Percentiles rank a stretch among this genome's conserved stretches.
phyloP scores from a whole-genome alignment of 495 filamentous ascomycete genomes.

The Aspergillus leporis region DNA sequence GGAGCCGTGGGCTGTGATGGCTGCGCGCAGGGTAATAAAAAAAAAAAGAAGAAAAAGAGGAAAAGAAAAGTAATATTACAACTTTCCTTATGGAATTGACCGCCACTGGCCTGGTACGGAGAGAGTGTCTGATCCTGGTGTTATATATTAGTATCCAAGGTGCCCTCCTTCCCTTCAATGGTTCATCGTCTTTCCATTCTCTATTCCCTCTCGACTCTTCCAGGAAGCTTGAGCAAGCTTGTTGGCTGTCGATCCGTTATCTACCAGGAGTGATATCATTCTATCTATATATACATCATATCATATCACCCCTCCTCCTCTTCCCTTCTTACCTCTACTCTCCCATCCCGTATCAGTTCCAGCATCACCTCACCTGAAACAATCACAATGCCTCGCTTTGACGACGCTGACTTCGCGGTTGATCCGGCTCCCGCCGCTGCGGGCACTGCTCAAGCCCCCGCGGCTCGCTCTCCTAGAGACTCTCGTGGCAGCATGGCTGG shows the following conservation, averaged over 20 bases:
- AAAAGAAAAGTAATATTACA: not conserved
- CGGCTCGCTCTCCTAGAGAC: slow-evolving; percentile 31
- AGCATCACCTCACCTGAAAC: not conserved
- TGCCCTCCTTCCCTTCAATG: slow-evolving; percentile 7
- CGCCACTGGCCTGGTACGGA: slow-evolving; percentile 18
- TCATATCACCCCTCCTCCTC: slow-evolving; percentile 12
- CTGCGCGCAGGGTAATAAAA: slow-evolving; percentile 16
- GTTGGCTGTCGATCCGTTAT: slow-evolving; percentile 9
- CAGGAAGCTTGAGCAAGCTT: slow-evolving; percentile 11
- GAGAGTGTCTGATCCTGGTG: not conserved
- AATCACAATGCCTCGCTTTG: slow-evolving; percentile 62
- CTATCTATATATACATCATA: not conserved
- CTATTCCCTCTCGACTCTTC: not conserved
- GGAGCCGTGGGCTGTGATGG: slow-evolving; percentile 24
- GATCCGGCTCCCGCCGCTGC: slow-evolving; percentile 39
- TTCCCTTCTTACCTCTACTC: slow-evolving; percentile 10
- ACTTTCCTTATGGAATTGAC: slow-evolving; percentile 4
- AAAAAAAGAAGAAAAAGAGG: not conserved
- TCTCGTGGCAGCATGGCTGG: slow-evolving; percentile 25
- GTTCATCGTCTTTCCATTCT: slow-evolving; percentile 11
- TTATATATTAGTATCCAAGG: slow-evolving; percentile 16
- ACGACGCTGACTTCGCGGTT: slow-evolving; percentile 55
- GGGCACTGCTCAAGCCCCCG: slow-evolving; percentile 14
- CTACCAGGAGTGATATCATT: slow-evolving; percentile 1
- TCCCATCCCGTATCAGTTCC: not conserved